phyloP scores from a whole-genome alignment of 2,329 filamentous ascomycete species.

The Exophiala phaeomuriformis region DNA sequence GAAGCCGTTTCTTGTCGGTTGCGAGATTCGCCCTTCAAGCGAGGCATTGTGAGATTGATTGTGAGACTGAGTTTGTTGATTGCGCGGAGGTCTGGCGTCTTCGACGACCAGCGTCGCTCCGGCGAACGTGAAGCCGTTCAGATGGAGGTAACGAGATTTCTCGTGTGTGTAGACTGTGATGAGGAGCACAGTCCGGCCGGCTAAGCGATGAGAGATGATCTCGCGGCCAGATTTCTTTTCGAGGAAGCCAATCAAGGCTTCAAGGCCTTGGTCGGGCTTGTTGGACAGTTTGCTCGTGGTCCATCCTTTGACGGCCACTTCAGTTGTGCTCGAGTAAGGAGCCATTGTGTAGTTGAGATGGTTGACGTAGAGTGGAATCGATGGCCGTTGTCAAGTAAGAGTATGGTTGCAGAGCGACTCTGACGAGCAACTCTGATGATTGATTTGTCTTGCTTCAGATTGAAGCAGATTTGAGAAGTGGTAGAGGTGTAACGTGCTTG shows the following conservation, averaged over 20 bases:
- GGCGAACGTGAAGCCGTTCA: constrained; percentile 64
- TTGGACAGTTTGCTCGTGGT: constrained; percentile 60
- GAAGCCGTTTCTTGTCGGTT: constrained; percentile 8
- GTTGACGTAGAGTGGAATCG: too few species aligned
- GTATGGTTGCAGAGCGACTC: not conserved
- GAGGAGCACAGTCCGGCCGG: constrained; percentile 19
- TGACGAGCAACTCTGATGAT: not conserved
- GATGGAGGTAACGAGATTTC: constrained; percentile 42
- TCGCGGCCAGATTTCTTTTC: constrained; percentile 59
- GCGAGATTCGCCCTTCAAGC: constrained; percentile 5
- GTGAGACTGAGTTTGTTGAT: constrained; percentile 8
- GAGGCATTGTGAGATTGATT: constrained; percentile 5
- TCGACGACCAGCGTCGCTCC: constrained; percentile 52
- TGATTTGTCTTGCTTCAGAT: not conserved
- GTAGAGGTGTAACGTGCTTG: not conserved
- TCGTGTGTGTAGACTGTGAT: constrained; percentile 23
- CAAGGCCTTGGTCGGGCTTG: constrained; percentile 60
- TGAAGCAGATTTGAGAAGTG: not conserved
- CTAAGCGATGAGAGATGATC: constrained; percentile 38
- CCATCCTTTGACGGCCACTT: constrained; percentile 52
- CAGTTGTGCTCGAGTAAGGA: not conserved
- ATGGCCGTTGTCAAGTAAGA: not conserved
- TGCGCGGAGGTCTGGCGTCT: constrained; percentile 33
- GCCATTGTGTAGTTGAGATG: not conserved
- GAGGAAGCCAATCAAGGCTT: constrained; percentile 59